Evolutionary conservation across 2,329 filamentous ascomycete species (phyloP).

Genomic region (Calonectria hawksworthii): DNA sequence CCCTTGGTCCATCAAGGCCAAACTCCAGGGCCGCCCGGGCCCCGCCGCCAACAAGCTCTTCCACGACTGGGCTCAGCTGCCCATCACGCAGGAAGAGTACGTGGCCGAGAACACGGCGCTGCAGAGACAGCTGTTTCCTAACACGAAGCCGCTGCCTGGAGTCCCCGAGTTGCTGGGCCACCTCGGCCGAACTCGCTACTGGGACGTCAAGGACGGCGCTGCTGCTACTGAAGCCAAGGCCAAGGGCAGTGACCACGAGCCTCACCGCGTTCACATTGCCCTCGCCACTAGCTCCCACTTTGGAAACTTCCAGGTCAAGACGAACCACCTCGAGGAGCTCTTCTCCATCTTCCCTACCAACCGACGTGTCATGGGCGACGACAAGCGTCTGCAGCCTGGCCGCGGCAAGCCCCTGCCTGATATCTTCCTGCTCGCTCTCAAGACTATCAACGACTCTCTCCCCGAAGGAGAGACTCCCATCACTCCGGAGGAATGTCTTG

Average conservation of each 20-base stretch:
- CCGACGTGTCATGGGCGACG: constrained; percentile 89
- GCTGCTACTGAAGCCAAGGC: constrained; percentile 37
- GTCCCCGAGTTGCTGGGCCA: constrained; percentile 76
- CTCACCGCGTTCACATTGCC: constrained; percentile 78
- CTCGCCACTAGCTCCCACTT: constrained; percentile 85
- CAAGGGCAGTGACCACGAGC: constrained; percentile 36
- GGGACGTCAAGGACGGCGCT: constrained; percentile 53
- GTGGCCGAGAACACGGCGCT: constrained; percentile 69
- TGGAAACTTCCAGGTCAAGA: constrained; percentile 84
- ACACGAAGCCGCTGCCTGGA: constrained; percentile 83
- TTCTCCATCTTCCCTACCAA: constrained; percentile 76
- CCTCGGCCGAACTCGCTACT: constrained; percentile 68
- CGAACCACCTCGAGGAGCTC: constrained; percentile 69
- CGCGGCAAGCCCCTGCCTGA: constrained; percentile 96
- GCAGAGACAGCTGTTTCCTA: constrained; percentile 81
- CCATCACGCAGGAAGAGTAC: constrained; percentile 81
- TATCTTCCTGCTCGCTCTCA: constrained; percentile 90
- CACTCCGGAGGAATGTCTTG: constrained; percentile 87
- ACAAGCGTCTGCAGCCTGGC: constrained; percentile 80
- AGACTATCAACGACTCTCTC: constrained; percentile 85
- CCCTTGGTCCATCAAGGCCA: constrained; percentile 96
- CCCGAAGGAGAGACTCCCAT: constrained; percentile 74
- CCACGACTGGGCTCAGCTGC: constrained; percentile 87
- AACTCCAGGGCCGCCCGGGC: constrained; percentile 75
- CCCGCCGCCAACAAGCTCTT: constrained; percentile 68